Base-by-base conservation (phyloP, 208 protist genomes). In the Acanthamoeba castellanii region DNA sequence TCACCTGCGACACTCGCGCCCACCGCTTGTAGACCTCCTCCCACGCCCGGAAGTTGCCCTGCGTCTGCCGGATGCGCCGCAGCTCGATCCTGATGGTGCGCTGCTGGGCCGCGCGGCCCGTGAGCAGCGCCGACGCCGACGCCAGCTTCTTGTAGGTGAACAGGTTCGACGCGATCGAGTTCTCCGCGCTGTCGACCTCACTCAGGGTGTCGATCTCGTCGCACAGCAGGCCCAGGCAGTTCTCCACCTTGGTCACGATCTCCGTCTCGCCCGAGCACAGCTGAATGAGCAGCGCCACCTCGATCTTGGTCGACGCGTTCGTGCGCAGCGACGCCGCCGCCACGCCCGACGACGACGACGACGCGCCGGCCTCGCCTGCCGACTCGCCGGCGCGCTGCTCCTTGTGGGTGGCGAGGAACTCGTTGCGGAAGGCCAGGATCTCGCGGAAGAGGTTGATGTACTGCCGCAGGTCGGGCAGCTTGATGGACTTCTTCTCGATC, bases 31-130 rank as follows among this genome's bases (percentile, higher is more conserved):
- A 96, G 50, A 97, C 95, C 68, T 96, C 72, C 34, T 95, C 76
- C 96, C 96, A 97, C 9, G 96, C 96, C 0, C 68, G 94, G 70
- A 95, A 94, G 52, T 96, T 96, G 91, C 96, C 96, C 14, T 93
- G 61, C 1, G 95, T 96, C 45, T 87, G 61, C 3, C 50, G 37
- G 27, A 96, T 96, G 27, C 89, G 45, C 27, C 96, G 37, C 8
- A 97, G 66, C 0, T 96, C 32, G 34, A 88, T 87, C 55, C 95
- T 94, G 87, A 97, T 96, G 22, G 90, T 82, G 4, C 96, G 96
- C 94, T 97, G 96, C 68, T 97, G 96, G 72, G 91, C 89, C 9
- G 89, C 89, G 20, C 89, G n/a, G 66, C 96, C 95, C n/a, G 96
- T 96, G 57, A 96, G 70, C 8, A 96, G 27, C 16, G 96, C 76